Evolutionary conservation across 2,329 filamentous ascomycete species (phyloP), one percentile per base, ranked within the genome.

Genomic region (Periconia macrospinosa): DNA sequence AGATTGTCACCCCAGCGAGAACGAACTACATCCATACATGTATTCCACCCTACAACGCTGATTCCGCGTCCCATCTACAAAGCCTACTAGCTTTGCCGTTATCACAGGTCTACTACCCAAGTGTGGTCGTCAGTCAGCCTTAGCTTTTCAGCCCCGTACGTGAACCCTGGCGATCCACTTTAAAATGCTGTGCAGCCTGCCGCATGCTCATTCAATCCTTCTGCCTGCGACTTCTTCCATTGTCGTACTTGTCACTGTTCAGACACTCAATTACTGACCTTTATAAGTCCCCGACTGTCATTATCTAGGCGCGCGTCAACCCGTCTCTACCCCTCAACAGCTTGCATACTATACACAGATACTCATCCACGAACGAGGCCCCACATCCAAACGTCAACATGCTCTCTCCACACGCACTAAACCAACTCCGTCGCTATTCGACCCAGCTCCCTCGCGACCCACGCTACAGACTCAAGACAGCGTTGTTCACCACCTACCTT

Each of bases 401-500:
- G 70, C 33, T 70, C 50, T 61, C 68, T 42, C 61, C 69, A 52
- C 69, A 71, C 52, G 63, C 65, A 30, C 43, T 72, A 41, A 53
- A 62, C 46, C 66, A 69, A 18, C 50, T 74, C 35, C 68, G 72
- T 45, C 70, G 66, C 49, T 75, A 75, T 63, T 73, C 72, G 0
- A 67, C 71, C 17, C 58, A 61, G 17, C 45, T 69, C 14, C 67
- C 69, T 1, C 70, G 67, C 52, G 69, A 74, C 44, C 70, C 71
- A 1, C 69, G 66, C 56, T 72, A 68, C 57, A 58, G 62, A 6
- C 65, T 74, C 49, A 72, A 74, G 54, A 68, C 68, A 20, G 63
- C 61, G 8, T 66, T 74, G 13, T 71, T 72, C 58, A 74, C 69
- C 1, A 65, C 66, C 13, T 76, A 75, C 45, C 65, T 75, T 1